These are phyloP conservation scores for Fusarium graminum DNA, from an alignment of 2,329 filamentous ascomycete genomes.

Conservation along the genomic window DNA sequence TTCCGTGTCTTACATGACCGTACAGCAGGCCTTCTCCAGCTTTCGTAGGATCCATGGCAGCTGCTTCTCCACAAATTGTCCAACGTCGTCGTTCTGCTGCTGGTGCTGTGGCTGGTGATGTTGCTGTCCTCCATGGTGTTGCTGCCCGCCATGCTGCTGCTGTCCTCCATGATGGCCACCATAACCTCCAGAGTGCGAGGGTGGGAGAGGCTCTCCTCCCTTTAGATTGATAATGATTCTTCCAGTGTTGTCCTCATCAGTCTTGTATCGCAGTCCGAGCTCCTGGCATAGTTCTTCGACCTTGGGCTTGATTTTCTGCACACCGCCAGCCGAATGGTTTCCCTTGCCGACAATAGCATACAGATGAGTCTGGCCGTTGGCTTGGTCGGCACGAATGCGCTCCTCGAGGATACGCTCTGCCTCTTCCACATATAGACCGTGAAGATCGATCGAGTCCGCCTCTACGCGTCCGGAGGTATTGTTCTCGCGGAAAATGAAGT, in stretches of 20 bases:
- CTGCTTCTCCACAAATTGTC: constrained; percentile 57
- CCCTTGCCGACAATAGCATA: constrained; percentile 98
- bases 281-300: constrained; percentile 90
- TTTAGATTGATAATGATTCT: constrained; percentile 89
- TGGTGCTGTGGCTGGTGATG: constrained; percentile 62
- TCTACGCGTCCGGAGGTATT: constrained; percentile 82
- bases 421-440: constrained; percentile 95
- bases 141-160: constrained; percentile 54
- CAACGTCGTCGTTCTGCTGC: constrained; percentile 65
- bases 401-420: constrained; percentile 91
- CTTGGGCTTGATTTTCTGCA: constrained; percentile 96
- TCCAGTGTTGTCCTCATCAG: constrained; percentile 92
- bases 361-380: constrained; percentile 81
- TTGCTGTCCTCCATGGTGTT: constrained; percentile 58
- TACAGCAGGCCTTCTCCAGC: constrained; percentile 77
- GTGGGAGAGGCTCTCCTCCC: constrained; percentile 72
- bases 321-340: constrained; percentile 83
- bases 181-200: constrained; percentile 55
- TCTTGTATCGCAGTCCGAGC: constrained; percentile 83
- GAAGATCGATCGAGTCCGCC: constrained; percentile 89
- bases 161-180: constrained; percentile 59
- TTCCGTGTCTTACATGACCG: constrained; percentile 72
- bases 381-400: constrained; percentile 82
- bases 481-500: constrained; percentile 96
- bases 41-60: constrained; percentile 72